Evolutionary conservation across 352 stramenopile species (phyloP).

Genomic region (Globisporangium emineosum): DNA sequence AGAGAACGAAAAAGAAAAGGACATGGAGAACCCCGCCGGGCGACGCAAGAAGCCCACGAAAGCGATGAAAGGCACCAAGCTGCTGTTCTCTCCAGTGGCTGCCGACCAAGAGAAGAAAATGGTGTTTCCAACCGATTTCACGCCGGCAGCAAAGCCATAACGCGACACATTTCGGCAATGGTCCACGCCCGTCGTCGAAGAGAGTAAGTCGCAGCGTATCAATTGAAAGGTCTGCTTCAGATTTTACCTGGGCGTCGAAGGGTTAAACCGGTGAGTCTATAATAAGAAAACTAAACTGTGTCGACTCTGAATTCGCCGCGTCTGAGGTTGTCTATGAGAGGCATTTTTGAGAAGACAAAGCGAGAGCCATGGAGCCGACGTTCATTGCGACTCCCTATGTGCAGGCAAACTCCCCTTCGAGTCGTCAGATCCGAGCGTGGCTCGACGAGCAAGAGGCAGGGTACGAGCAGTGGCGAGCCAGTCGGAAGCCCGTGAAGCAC

Average conservation of each 20-base stretch:
- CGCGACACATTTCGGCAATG: background rate
- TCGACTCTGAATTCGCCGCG: conserved; percentile 2
- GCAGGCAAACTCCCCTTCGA: conserved; percentile 30
- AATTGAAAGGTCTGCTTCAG: background rate
- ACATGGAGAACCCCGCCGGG: background rate
- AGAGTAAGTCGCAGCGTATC: background rate
- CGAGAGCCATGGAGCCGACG: conserved; percentile 41
- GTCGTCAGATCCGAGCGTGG: conserved; percentile 42
- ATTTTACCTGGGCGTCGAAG: too few species aligned
- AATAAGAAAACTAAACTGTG: conserved; percentile 4
- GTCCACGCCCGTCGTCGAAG: too few species aligned
- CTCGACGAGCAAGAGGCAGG: conserved; percentile 47
- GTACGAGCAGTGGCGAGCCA: conserved; percentile 40
- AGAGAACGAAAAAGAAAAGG: background rate
- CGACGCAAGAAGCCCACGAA: conserved; percentile 24
- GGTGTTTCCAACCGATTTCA: conserved; percentile 6
- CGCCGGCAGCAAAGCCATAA: conserved; percentile 1
- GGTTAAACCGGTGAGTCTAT: background rate
- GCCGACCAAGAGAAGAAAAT: conserved; percentile 24
- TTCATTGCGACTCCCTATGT: conserved; percentile 57
- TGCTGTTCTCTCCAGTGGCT: conserved; percentile 43
- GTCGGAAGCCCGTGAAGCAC: conserved; percentile 38
- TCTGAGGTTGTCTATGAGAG: conserved; percentile 17
- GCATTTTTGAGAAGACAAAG: conserved; percentile 10
- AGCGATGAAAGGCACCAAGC: conserved; percentile 29